These are phyloP conservation scores for Leccinum uliginosum DNA, from an alignment of 768 basidiomycete species.

Conservation along the genomic window DNA sequence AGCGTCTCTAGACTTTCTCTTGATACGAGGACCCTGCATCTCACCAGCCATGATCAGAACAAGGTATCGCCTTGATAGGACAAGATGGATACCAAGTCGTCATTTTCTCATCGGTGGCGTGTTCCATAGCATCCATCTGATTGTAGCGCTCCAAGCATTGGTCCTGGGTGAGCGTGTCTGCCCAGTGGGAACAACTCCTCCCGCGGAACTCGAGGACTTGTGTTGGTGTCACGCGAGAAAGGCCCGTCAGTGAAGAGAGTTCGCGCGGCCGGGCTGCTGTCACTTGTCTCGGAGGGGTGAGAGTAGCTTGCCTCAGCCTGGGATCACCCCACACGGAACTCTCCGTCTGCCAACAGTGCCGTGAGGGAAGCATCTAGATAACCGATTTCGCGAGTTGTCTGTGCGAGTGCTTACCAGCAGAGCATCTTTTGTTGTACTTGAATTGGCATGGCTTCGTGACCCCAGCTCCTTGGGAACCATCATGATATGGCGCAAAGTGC, in stretches of 20 bases:
- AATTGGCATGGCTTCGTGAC: background rate
- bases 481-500: background rate
- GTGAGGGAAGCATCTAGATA: background rate
- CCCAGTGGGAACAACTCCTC: conserved; percentile 40
- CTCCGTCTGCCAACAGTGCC: background rate
- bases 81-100: conserved; percentile 40
- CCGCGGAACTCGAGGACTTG: conserved; percentile 40
- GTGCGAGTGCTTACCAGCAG: background rate
- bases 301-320: background rate
- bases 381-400: too few species aligned
- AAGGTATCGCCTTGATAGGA: background rate
- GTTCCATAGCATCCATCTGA: conserved; percentile 38
- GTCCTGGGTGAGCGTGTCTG: conserved; percentile 33
- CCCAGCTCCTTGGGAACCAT: background rate
- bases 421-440: background rate
- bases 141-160: conserved; percentile 43
- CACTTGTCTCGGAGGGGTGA: too few species aligned
- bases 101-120: conserved; percentile 32
- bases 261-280: conserved; percentile 29
- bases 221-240: conserved; percentile 42
- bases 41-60: background rate
- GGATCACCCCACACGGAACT: background rate
- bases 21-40: conserved; percentile 49
- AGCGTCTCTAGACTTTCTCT: conserved; percentile 39
- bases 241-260: too few species aligned